Evolutionary conservation across 2,329 filamentous ascomycete genomes (phyloP), one percentile per base, ranked within the genome.

Genomic region (Aureobasidium vineae): DNA sequence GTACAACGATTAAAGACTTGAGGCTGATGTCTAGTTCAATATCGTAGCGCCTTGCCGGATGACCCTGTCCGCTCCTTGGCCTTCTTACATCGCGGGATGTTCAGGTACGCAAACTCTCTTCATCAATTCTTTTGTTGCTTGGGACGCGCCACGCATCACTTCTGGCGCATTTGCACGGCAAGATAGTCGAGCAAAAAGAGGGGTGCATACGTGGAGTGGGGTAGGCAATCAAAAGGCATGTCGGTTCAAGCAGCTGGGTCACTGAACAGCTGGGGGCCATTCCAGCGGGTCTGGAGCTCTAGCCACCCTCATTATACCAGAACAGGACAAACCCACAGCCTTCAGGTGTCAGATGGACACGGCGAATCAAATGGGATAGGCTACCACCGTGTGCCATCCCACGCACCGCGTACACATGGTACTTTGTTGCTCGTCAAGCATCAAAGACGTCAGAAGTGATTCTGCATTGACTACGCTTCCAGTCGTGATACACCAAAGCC

Each of bases 21-120:
- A 40, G 15, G 13, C 33, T 52, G 41, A 28, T 33, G 36, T 40
- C 36, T 5, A 33, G 16, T 13, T 38, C 26, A 21, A 45, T 64
- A 45, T 49, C 49, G 61, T 64, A 49, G 61, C 61, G 61, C 28
- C n/a, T 43, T 45, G n/a, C 36, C 61, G 54, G 61, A 64, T 64
- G 61, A 64, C 61, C 33, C 38, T 64, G 33, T 38, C 59, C n/a
- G 50, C 49, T 54, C 43, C 61, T 64, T 43, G 38, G 36, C 61
- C 16, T 23, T 6, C 5, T 53, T 36, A 36, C 61, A 16, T 36
- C 15, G 33, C 36, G 36, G 47, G 60, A 63, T 54, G 26, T 54
- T 64, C 61, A 64, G 61, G 61, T 54, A 64, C 61, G 61, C 49
- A 54, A 45, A 52, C 41, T 23, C 61, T 64, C n/a, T 64, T 53